Base-by-base conservation (phyloP, 2,329 filamentous ascomycete species). In the Colletotrichum cuscutae region DNA sequence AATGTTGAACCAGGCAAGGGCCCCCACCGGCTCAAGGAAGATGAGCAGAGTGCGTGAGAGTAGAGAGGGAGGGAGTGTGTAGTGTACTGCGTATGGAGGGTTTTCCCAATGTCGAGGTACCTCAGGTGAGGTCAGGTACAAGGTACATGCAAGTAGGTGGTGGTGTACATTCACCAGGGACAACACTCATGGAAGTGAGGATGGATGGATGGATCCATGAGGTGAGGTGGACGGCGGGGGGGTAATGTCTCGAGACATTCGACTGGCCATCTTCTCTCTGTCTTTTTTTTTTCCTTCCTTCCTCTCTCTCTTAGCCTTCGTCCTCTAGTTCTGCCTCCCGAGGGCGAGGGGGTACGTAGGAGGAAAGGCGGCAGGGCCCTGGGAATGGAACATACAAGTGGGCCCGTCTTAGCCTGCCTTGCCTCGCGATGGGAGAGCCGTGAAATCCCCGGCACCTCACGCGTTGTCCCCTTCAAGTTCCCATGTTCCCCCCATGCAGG, bases 1-100 rank as follows among this genome's bases (percentile, higher is more conserved):
- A 75, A 69, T 75, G 74, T 75, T 75, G 74, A 75, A 75, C 74
- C 68, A 73, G 64, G 72, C 63, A 64, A 70, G 66, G 65, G 71
- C 57, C 71, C 71, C 71, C 71, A 73, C 71, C 66, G 26, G 66
- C 66, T 73, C 71, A 60, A 70, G 71, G 71, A 73, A 71, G 66
- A 56, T 64, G 71, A 71, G 61, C 66, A 71, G 71, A 71, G 62
- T 22, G 19, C 49, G 62, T 53, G 30, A 59, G 42, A 56, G 65
- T 35, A 35, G 26, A 42, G 37, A 42, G 37, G 37, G 37, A 42
- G 37, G 37, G 56, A 56, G 65, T 65, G 66, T 58, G 49, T 52
- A 64, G 66, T 58, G 49, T 52, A 64, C 15, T 24, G 11, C 32
- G 32, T 35, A 52, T 30, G 42, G 60, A 35, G 49, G 52, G 26